These are phyloP conservation scores for Sphagnurus paluster DNA, from an alignment of 1,284 basidiomycete species.

Conservation along the genomic window DNA sequence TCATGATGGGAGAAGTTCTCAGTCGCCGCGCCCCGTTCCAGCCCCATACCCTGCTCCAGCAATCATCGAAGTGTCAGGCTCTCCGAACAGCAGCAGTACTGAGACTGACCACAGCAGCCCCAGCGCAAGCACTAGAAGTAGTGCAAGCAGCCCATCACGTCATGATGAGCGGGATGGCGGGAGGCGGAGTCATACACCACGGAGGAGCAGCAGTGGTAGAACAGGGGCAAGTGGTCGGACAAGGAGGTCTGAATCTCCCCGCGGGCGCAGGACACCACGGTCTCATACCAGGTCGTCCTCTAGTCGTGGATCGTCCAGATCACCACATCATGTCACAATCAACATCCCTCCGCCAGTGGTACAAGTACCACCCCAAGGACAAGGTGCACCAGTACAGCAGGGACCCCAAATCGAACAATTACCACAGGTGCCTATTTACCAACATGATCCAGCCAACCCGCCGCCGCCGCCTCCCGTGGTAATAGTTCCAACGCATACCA, in stretches of 20 bases:
- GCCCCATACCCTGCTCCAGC: neutral
- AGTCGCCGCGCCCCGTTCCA: constrained; percentile 2
- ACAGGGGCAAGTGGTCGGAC: no score
- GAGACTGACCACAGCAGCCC: constrained; percentile 4
- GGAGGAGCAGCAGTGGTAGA: neutral
- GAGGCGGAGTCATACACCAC: neutral
- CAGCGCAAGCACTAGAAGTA: constrained; percentile 2
- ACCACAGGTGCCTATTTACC: no score
- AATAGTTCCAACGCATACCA: constrained; percentile 5
- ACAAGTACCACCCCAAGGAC: constrained; percentile 13
- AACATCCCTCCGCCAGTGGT: constrained; percentile 3
- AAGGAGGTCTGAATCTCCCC: no score
- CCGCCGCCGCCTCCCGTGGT: constrained; percentile 3
- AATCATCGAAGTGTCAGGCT: constrained; percentile 8
- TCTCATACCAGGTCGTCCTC: neutral
- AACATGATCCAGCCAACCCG: constrained; percentile 4
- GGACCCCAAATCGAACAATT: no score
- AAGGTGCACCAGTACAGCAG: no score
- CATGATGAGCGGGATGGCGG: constrained; percentile 3
- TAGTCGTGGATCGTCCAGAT: neutral
- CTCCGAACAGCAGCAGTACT: constrained; percentile 17
- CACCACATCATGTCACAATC: neutral
- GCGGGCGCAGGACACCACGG: no score
- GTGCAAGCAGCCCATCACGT: neutral
- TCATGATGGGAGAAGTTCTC: neutral